These are phyloP conservation scores for Debaryomyces hansenii DNA, from an alignment of 805 yeast genomes.

Conservation along the genomic window DNA sequence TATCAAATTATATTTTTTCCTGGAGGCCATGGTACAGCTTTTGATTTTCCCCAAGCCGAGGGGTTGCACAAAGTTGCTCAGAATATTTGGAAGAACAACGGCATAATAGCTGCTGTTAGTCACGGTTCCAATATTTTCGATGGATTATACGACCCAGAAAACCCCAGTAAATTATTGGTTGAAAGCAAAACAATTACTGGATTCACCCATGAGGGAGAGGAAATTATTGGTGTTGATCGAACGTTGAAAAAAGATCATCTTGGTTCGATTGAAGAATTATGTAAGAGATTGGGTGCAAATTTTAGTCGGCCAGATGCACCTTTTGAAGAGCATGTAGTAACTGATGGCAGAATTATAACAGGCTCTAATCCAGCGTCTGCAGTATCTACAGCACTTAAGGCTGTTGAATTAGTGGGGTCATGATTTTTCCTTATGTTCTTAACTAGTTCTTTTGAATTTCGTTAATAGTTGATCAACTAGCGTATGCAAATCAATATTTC, in stretches of 20 bases:
- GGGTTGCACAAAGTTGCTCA: slow-evolving; percentile 44
- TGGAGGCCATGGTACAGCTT: slow-evolving; percentile 60
- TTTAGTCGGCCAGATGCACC: slow-evolving; percentile 45
- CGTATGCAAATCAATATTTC: too few relatives aligned
- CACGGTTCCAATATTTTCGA: slow-evolving; percentile 58
- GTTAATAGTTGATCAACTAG: too few relatives aligned
- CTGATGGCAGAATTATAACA: slow-evolving; percentile 57
- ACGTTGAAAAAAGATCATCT: slow-evolving; percentile 19
- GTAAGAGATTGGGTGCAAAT: slow-evolving; percentile 36
- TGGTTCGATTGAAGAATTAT: slow-evolving; percentile 33
- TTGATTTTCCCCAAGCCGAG: slow-evolving; percentile 52
- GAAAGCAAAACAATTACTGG: slow-evolving; percentile 56
- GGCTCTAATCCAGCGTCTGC: slow-evolving; percentile 62
- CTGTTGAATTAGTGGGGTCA: slow-evolving; percentile 10
- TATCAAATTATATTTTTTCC: slow-evolving; percentile 55
- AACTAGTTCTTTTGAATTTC: background rate
- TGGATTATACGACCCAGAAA: slow-evolving; percentile 34
- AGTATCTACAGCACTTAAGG: slow-evolving; percentile 41
- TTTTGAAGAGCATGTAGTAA: slow-evolving; percentile 45
- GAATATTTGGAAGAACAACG: slow-evolving; percentile 46
- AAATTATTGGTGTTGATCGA: slow-evolving; percentile 12
- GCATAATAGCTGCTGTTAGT: slow-evolving; percentile 59
- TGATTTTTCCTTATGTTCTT: background rate
- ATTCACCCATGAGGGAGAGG: slow-evolving; percentile 54
- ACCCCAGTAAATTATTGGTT: slow-evolving; percentile 39